Conservation (phyloP, 352 stramenopile genomes). For the Globisporangium ultimum region DNA sequence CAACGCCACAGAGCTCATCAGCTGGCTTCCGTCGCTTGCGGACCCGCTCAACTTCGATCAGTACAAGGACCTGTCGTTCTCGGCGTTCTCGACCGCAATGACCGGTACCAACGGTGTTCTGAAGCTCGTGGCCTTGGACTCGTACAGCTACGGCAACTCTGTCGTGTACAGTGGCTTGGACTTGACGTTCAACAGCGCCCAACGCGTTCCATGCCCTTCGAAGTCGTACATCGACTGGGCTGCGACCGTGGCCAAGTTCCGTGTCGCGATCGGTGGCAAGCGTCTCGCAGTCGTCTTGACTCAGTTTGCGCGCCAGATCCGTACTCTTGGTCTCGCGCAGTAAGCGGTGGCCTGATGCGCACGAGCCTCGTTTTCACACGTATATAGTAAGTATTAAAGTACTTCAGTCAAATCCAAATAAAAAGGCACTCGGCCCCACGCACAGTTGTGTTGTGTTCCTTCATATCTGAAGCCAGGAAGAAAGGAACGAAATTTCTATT, state of each 20-base stretch:
- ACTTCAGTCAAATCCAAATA: no score
- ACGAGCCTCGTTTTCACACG: no score
- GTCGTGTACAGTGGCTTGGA: slow-evolving; percentile 39
- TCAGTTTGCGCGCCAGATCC: slow-evolving; percentile 48
- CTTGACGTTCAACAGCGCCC: slow-evolving; percentile 19
- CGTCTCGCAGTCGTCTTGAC: slow-evolving; percentile 56
- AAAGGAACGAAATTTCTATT: no score
- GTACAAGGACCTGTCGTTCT: slow-evolving; percentile 34
- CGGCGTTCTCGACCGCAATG: slow-evolving; percentile 28
- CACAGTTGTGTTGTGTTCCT: no score
- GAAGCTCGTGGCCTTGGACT: slow-evolving; percentile 33
- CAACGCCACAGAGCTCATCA: slow-evolving; percentile 49
- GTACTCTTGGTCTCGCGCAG: not conserved
- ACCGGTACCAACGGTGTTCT: slow-evolving; percentile 22
- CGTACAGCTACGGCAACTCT: slow-evolving; percentile 35
- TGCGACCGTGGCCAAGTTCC: slow-evolving; percentile 34
- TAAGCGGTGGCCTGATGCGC: no score
- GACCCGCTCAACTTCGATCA: slow-evolving; percentile 38
- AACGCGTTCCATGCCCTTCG: slow-evolving; percentile 19
- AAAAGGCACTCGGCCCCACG: no score
- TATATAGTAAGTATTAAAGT: no score
- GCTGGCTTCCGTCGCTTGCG: slow-evolving; percentile 22
- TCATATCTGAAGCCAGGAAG: no score
- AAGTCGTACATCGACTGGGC: slow-evolving; percentile 31
- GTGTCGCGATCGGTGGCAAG: slow-evolving; percentile 41